Percentiles rank a stretch among this genome's conserved stretches.
phyloP scores from a whole-genome alignment of 768 basidiomycete species.

The Mycena floridula region DNA sequence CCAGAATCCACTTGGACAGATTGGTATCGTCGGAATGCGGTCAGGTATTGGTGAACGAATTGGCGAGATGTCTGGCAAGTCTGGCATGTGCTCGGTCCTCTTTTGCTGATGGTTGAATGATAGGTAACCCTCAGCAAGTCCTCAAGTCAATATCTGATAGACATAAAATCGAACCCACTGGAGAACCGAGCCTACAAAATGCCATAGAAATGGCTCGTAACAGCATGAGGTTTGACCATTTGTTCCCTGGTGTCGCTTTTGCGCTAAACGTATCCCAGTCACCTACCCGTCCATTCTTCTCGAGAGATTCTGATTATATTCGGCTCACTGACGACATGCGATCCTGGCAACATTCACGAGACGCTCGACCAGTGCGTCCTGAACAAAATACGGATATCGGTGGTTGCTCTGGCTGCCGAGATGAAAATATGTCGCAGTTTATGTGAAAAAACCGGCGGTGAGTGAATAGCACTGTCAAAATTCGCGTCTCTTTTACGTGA shows the following conservation, averaged over 20 bases:
- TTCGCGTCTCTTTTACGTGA: conserved; percentile 4
- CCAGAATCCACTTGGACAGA: conserved; percentile 96
- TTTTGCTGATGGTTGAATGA: conserved; percentile 3
- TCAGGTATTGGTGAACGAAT: conserved; percentile 87
- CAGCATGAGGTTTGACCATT: conserved; percentile 78
- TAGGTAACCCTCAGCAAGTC: conserved; percentile 97
- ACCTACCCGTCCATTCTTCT: conserved; percentile 95
- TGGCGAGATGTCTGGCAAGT: conserved; percentile 86
- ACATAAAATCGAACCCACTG: conserved; percentile 81
- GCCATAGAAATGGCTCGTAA: conserved; percentile 94
- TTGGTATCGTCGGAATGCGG: conserved; percentile 90
- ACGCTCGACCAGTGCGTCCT: conserved; percentile 82
- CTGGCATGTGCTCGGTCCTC: not conserved
- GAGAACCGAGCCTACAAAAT: conserved; percentile 96
- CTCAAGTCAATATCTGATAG: conserved; percentile 79
- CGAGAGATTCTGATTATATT: conserved; percentile 93
- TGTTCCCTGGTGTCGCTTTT: not conserved
- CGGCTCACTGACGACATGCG: conserved; percentile 93
- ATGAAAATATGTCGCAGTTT: conserved; percentile 97
- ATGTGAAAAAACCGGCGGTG: conserved; percentile 89
- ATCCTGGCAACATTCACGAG: conserved; percentile 94
- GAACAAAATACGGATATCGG: conserved; percentile 83
- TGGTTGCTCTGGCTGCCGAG: conserved; percentile 94
- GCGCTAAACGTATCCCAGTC: conserved; percentile 43
- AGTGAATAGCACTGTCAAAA: conserved; percentile 15